phyloP scores from a whole-genome alignment of 2,329 filamentous ascomycete species.

The Penicillium sp. region DNA sequence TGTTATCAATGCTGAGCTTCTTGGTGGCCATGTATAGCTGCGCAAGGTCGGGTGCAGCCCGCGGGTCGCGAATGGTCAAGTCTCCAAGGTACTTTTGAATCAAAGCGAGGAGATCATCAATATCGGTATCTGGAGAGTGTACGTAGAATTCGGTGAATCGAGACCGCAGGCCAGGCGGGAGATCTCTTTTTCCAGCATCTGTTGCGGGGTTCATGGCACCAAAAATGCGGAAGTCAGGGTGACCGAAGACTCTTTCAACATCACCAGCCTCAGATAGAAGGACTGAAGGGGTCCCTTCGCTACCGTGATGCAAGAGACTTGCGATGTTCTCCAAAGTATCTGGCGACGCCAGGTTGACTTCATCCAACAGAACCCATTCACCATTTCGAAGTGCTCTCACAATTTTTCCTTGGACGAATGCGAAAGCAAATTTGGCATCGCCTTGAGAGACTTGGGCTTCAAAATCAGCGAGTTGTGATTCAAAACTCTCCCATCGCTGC shows the following conservation, averaged over 20 bases:
- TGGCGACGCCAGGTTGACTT: constrained; percentile 93
- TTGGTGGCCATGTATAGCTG: constrained; percentile 88
- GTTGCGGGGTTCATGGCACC: constrained; percentile 99
- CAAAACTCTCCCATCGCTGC: constrained; percentile 79
- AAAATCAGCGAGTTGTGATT: constrained; percentile 71
- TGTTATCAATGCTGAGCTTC: constrained; percentile 73
- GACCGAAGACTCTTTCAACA: constrained; percentile 83
- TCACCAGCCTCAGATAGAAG: constrained; percentile 91
- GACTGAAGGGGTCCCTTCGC: constrained; percentile 73
- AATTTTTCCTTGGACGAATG: constrained; percentile 93
- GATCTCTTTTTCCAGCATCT: constrained; percentile 91
- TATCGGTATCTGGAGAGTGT: constrained; percentile 80
- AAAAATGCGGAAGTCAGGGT: constrained; percentile 93
- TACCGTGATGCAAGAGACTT: constrained; percentile 76
- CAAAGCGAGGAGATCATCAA: constrained; percentile 83
- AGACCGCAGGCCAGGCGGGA: constrained; percentile 83
- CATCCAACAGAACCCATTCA: constrained; percentile 94
- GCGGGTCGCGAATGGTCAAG: constrained; percentile 68
- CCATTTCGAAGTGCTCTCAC: constrained; percentile 94
- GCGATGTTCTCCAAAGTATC: constrained; percentile 94
- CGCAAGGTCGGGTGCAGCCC: constrained; percentile 77
- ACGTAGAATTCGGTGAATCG: constrained; percentile 97
- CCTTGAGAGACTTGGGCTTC: constrained; percentile 71
- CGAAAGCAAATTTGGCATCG: constrained; percentile 84
- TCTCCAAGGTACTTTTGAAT: constrained; percentile 84